Percentiles rank a stretch among this genome's conserved stretches.
These are phyloP conservation scores for Tylopilus vinaceipallidus DNA, from an alignment of 768 basidiomycete genomes.

Conservation along the genomic window DNA sequence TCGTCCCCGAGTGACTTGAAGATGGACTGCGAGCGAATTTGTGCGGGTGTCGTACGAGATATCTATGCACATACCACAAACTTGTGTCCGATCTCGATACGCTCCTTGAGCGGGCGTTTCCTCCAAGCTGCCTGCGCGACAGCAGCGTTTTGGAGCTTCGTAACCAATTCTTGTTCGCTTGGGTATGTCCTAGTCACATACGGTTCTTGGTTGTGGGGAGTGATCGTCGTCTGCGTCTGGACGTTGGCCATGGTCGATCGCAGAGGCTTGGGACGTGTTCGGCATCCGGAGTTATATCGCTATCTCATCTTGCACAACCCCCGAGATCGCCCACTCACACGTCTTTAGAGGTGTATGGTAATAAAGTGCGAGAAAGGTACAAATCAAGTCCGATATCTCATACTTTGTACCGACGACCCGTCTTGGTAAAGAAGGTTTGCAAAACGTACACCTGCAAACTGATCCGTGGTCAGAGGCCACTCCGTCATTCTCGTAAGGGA, in stretches of 20 bases:
- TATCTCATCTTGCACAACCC: constrained; percentile 20
- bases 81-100: constrained; percentile 66
- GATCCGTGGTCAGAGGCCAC: constrained; percentile 10
- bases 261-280: too few relatives aligned
- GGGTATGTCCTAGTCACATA: constrained; percentile 61
- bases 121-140: constrained; percentile 77
- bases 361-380: constrained; percentile 8
- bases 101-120: constrained; percentile 52
- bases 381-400: constrained; percentile 35
- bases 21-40: constrained; percentile 37
- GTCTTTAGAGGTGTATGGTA: too few relatives aligned
- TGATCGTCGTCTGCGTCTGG: constrained; percentile 73
- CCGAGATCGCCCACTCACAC: too few relatives aligned
- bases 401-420: constrained; percentile 86
- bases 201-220: constrained; percentile 72
- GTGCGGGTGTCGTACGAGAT: background rate
- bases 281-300: background rate
- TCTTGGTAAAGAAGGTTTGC: constrained; percentile 96
- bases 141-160: constrained; percentile 51
- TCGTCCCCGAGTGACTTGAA: constrained; percentile 46
- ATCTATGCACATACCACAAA: constrained; percentile 56
- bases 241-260: constrained; percentile 17
- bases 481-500: background rate
- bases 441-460: constrained; percentile 90
- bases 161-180: constrained; percentile 55